Percentiles rank a stretch among this genome's conserved stretches.
Conservation (phyloP, 2,329 filamentous ascomycete species). For the Claviceps digitariae region DNA sequence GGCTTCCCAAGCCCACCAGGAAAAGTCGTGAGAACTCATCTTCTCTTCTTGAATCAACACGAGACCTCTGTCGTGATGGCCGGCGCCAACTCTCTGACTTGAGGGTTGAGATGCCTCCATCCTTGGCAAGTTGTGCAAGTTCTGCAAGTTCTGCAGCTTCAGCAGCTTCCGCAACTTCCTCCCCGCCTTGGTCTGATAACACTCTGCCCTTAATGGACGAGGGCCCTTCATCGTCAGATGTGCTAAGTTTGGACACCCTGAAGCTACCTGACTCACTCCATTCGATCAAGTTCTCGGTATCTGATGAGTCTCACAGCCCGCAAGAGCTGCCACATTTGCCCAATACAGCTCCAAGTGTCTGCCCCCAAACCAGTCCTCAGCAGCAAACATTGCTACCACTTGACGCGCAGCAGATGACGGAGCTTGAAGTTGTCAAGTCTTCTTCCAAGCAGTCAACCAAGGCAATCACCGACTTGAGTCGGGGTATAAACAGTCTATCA, state of each 20-base stretch:
- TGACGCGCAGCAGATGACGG: neutral
- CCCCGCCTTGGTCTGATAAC: neutral
- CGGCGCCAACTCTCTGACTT: neutral
- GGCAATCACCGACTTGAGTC: neutral
- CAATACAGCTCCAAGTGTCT: neutral
- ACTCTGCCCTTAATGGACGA: slow-evolving; percentile 1
- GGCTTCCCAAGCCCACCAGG: neutral
- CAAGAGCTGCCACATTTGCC: neutral
- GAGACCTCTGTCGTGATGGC: neutral
- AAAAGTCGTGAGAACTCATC: neutral
- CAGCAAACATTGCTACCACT: neutral
- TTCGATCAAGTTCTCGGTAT: neutral
- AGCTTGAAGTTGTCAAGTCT: neutral
- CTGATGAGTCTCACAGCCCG: neutral
- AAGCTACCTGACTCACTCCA: neutral
- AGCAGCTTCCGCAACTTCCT: neutral
- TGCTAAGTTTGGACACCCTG: neutral
- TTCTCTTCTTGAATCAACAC: neutral
- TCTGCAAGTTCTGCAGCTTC: neutral
- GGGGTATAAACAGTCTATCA: neutral
- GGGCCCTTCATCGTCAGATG: neutral
- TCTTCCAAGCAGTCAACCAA: neutral
- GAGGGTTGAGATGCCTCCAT: neutral
- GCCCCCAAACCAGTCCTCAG: neutral
- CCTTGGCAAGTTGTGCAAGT: neutral